Conservation (phyloP, 139 green algal genomes). For the Auxenochlorella pyrenoidosa region DNA sequence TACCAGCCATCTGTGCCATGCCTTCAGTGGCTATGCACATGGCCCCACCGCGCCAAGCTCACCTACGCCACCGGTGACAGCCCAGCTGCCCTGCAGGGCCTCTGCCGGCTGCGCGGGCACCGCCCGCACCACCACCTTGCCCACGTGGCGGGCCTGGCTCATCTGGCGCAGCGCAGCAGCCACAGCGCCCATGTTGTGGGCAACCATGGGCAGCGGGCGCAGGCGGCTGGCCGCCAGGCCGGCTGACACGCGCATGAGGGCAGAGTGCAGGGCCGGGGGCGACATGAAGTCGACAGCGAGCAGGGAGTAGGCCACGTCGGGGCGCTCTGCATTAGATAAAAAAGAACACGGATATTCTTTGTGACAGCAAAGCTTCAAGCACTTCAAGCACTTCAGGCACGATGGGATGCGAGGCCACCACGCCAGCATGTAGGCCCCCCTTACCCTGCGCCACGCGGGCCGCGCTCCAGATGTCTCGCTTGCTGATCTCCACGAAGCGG, state of each 20-base stretch:
- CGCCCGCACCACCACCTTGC: slow-evolving; percentile 82
- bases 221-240: slow-evolving; percentile 58
- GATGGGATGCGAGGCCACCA: too few species aligned
- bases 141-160: slow-evolving; percentile 83
- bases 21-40: background rate
- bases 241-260: slow-evolving; percentile 44
- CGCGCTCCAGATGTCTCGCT: slow-evolving; percentile 88
- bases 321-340: slow-evolving; percentile 61
- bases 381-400: too few species aligned
- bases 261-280: slow-evolving; percentile 50
- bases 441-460: slow-evolving; percentile 54
- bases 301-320: slow-evolving; percentile 78
- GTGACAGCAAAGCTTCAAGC: too few species aligned
- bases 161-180: slow-evolving; percentile 84
- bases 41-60: background rate
- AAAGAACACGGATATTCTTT: background rate
- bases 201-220: slow-evolving; percentile 55
- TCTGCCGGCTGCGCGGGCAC: background rate
- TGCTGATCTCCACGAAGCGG: slow-evolving; percentile 87
- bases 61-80: slow-evolving; percentile 23
- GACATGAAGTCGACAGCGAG: slow-evolving; percentile 93
- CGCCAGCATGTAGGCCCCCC: background rate
- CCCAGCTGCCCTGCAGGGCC: background rate
- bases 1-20: too few species aligned
- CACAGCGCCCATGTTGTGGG: slow-evolving; percentile 58